A percentile compares a stretch with the other conserved stretches of the same genome.
These are phyloP conservation scores for Schizosaccharomyces cryophilus DNA, from an alignment of 805 yeast species.

Conservation along the genomic window DNA sequence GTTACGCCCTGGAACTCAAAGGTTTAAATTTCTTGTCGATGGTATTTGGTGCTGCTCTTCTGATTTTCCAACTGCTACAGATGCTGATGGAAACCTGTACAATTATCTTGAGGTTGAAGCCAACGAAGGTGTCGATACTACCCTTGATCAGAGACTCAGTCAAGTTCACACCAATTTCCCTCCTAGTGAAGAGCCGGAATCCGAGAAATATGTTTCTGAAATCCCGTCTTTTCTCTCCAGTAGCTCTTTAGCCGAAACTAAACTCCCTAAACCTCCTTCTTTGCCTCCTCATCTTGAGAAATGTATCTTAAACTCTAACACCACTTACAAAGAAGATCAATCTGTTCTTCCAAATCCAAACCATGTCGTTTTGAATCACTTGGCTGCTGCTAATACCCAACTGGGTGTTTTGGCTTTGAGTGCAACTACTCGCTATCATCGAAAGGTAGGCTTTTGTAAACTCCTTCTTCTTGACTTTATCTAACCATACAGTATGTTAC, in stretches of 20 bases:
- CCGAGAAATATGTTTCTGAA: constrained; percentile 15
- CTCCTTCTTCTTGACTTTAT: background rate
- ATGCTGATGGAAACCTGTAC: constrained; percentile 86
- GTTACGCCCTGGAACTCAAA: constrained; percentile 72
- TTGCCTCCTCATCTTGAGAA: constrained; percentile 90
- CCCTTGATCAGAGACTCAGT: background rate
- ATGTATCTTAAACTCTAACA: constrained; percentile 50
- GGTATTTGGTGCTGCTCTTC: constrained; percentile 78
- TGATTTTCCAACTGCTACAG: constrained; percentile 85
- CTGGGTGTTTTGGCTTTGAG: constrained; percentile 89
- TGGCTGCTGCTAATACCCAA: constrained; percentile 86
- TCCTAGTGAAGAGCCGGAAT: constrained; percentile 6
- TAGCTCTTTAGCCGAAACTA: background rate
- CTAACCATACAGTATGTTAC: background rate
- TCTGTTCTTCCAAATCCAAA: constrained; percentile 86
- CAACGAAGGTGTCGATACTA: constrained; percentile 7
- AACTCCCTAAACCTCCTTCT: constrained; percentile 52
- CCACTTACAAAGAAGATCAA: constrained; percentile 53
- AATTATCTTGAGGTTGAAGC: constrained; percentile 54
- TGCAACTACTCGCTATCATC: constrained; percentile 62
- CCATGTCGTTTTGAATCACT: constrained; percentile 78
- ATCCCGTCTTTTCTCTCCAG: constrained; percentile 18
- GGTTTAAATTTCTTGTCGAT: constrained; percentile 82
- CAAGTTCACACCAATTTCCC: constrained; percentile 3
- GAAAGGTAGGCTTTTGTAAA: constrained; percentile 19